Evolutionary conservation across 225 moss, liverwort and hornwort genomes (phyloP).

Genomic region (Sphagnum tenellum): DNA sequence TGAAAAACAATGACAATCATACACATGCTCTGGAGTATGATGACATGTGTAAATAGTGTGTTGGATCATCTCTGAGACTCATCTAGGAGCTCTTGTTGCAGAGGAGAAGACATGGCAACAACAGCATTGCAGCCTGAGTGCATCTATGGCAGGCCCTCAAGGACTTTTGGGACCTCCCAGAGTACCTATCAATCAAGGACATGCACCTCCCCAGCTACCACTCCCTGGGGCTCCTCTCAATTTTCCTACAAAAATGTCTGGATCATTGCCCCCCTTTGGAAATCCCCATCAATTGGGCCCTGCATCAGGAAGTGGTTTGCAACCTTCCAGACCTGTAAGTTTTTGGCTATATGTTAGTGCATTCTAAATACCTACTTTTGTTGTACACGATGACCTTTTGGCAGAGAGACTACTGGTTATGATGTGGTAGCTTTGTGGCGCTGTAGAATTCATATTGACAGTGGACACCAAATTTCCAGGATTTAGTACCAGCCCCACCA

Average conservation of each 20-base stretch:
- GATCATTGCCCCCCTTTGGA: constrained; percentile 9
- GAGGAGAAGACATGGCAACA: constrained; percentile 45
- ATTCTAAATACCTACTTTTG: background rate
- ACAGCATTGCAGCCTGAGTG: constrained; percentile 61
- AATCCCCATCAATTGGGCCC: constrained; percentile 24
- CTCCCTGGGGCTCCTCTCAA: constrained; percentile 31
- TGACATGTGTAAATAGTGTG: background rate
- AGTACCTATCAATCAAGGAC: constrained; percentile 33
- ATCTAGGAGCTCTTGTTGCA: constrained; percentile 10
- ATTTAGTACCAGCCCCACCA: constrained; percentile 24
- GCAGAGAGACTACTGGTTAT: background rate
- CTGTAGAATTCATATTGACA: too few species aligned
- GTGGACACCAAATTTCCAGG: constrained; percentile 16
- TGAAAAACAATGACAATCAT: too few species aligned
- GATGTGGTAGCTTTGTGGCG: too few species aligned
- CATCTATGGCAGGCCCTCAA: constrained; percentile 33
- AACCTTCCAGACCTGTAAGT: constrained; percentile 23
- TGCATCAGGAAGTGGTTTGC: constrained; percentile 23
- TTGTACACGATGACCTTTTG: background rate
- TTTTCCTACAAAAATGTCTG: constrained; percentile 16
- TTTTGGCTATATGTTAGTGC: background rate
- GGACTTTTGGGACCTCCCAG: constrained; percentile 59
- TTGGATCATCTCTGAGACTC: background rate
- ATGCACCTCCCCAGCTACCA: constrained; percentile 36
- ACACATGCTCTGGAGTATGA: too few species aligned